phyloP scores from a whole-genome alignment of 176 grass and related monocot genomes.

The Musa schizocarpa region DNA sequence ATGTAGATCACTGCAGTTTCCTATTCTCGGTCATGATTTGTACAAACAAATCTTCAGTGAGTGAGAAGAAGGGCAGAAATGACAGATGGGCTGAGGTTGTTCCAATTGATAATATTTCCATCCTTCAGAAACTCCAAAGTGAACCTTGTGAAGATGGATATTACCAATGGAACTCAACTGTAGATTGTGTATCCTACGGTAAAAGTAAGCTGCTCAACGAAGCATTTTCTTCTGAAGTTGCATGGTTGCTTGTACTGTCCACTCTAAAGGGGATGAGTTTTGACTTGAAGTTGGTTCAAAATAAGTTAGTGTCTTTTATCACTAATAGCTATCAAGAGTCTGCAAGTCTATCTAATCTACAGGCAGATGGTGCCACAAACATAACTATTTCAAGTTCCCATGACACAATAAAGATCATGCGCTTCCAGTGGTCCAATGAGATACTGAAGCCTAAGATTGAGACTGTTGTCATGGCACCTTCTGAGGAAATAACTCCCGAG shows the following conservation, averaged over 20 bases:
- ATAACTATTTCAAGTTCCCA: slow-evolving; percentile 20
- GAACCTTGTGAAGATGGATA: slow-evolving; percentile 28
- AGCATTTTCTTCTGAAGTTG: slow-evolving; percentile 50
- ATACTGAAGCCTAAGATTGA: slow-evolving; percentile 33
- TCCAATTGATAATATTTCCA: slow-evolving; percentile 39
- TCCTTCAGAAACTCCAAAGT: slow-evolving; percentile 52
- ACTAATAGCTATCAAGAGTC: slow-evolving; percentile 24
- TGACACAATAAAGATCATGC: slow-evolving; percentile 43
- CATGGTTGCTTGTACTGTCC: slow-evolving; percentile 60
- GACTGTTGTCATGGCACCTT: slow-evolving; percentile 2
- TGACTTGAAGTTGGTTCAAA: slow-evolving; percentile 47
- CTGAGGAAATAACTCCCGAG: slow-evolving; percentile 13
- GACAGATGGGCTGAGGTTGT: slow-evolving; percentile 28
- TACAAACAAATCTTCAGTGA: slow-evolving; percentile 27
- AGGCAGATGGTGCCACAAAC: neutral
- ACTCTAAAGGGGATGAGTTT: slow-evolving; percentile 56
- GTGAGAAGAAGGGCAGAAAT: slow-evolving; percentile 24
- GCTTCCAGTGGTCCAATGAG: slow-evolving; percentile 26
- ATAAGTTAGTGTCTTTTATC: slow-evolving; percentile 52
- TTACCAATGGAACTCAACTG: slow-evolving; percentile 31
- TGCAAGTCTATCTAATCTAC: neutral
- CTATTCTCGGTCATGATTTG: slow-evolving; percentile 46
- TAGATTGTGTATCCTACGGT: slow-evolving; percentile 37
- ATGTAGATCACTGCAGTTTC: slow-evolving; percentile 40
- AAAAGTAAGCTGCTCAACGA: slow-evolving; percentile 49